Base-by-base conservation (phyloP, 2,329 filamentous ascomycete species). In the Anthostomella pinea region DNA sequence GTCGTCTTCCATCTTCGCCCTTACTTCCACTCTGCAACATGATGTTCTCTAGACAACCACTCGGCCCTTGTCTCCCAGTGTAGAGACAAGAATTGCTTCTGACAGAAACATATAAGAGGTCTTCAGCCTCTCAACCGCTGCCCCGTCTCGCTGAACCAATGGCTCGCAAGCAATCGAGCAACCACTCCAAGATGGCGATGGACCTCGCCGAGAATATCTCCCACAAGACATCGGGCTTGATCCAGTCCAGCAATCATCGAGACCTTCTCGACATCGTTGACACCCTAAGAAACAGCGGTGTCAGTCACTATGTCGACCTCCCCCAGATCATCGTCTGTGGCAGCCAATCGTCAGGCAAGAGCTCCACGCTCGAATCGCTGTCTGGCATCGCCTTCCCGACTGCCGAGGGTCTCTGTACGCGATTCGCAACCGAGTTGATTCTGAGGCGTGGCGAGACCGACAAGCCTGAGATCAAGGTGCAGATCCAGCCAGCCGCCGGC, bases 281-380 rank as follows among this genome's bases (percentile, higher is more conserved):
- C 39, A 55, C 45, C 5, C 48, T 68, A 3, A 54, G 63, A 2
- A 58, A 56, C 1, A 50, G 60, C 16, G 59, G 59, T 4, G 48
- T 66, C 30, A 59, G 54, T 37, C 44, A 51, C 3, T 56, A 58
- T 45, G 57, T 71, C 9, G 54, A 62, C 16, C 57, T 69, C 0
- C 68, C 68, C 0, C 57, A 70, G 39, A 67, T 71, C 34, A 68
- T 81, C 9, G 75, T 81, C 15, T 75, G 70, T 39, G 78, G 79
- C 6, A 72, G 80, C 38, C 77, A 81, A 46, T 78, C 72, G 0
- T 70, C 72, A 1, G 79, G 79, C 4, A 84, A 84, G 52, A 80
- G 74, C 41, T 81, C 77, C 0, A 75, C 81, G 0, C 67, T 83
- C 0, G 75, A 83, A 46, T 78, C 77, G 1, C 75, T 84, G 29